A percentile compares a stretch with the other conserved stretches of the same genome.
These are phyloP conservation scores for Gynandropsis gynandra DNA, from an alignment of 345 rosid species.

Conservation along the genomic window DNA sequence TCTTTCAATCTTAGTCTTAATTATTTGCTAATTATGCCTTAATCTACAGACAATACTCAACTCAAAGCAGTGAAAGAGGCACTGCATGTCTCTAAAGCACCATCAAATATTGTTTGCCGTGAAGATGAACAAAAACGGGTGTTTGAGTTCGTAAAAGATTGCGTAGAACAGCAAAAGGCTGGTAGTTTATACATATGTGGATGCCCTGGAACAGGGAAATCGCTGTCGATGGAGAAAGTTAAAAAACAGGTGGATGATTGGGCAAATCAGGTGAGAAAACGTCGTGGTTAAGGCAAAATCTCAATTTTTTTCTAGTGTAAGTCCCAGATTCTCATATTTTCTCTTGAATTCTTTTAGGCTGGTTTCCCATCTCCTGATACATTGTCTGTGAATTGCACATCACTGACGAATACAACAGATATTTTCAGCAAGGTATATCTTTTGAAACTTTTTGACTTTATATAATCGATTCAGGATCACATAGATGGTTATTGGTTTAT, in stretches of 20 bases:
- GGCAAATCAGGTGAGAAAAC: conserved; percentile 45
- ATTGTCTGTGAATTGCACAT: conserved; percentile 60
- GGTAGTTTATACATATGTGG: conserved; percentile 80
- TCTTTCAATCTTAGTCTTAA: neutral
- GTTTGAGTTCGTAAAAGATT: conserved; percentile 58
- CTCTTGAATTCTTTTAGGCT: conserved; percentile 28
- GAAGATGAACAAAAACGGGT: conserved; percentile 62
- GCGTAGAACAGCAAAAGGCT: conserved; percentile 52
- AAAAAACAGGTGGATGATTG: conserved; percentile 47
- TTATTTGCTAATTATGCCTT: conserved; percentile 4
- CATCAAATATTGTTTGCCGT: conserved; percentile 53
- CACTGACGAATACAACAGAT: conserved; percentile 53
- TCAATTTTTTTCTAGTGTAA: neutral
- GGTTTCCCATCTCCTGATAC: conserved; percentile 50
- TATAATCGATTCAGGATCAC: neutral
- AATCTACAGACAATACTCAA: conserved; percentile 45
- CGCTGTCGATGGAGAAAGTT: conserved; percentile 69
- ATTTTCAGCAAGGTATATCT: conserved; percentile 67
- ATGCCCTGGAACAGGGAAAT: conserved; percentile 87
- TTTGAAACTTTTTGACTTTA: neutral
- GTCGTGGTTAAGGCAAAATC: neutral
- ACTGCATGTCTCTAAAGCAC: conserved; percentile 71
- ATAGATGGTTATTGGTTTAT: conserved; percentile 19
- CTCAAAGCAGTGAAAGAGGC: conserved; percentile 63
- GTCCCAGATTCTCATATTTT: neutral